Evolutionary conservation across 192 early-diverging fungal species (phyloP).

Genomic region (Coemansia sp.): DNA sequence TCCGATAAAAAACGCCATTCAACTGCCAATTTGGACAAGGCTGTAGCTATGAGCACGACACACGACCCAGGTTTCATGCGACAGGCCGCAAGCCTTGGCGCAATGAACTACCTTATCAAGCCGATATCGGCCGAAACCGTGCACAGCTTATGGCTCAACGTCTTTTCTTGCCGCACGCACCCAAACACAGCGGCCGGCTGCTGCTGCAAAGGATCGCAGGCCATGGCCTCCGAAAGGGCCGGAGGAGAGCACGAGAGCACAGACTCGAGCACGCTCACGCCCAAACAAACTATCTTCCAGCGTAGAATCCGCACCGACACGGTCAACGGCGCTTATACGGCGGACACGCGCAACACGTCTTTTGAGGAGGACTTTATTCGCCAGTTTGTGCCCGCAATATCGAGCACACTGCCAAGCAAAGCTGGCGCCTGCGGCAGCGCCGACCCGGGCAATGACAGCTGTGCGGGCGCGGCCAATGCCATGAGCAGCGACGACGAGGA

Average conservation of each 20-base stretch:
- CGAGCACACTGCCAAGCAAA: constrained; percentile 26
- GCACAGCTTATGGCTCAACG: constrained; percentile 54
- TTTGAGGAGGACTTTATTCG: constrained; percentile 56
- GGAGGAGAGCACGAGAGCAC: constrained; percentile 9
- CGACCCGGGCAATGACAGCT: background rate
- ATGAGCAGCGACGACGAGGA: constrained; percentile 14
- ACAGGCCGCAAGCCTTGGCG: constrained; percentile 46
- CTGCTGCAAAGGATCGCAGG: constrained; percentile 9
- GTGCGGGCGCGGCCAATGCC: background rate
- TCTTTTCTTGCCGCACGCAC: constrained; percentile 47
- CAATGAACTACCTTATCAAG: constrained; percentile 54
- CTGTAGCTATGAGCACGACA: constrained; percentile 53
- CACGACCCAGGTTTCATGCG: constrained; percentile 52
- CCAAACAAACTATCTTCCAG: constrained; percentile 43
- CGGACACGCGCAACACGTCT: constrained; percentile 42
- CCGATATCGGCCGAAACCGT: constrained; percentile 54
- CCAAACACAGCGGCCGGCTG: constrained; percentile 18
- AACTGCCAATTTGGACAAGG: constrained; percentile 6
- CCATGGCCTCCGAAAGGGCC: constrained; percentile 7
- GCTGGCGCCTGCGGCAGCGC: background rate
- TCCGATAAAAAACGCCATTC: background rate
- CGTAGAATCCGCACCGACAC: constrained; percentile 49
- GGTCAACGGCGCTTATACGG: constrained; percentile 32
- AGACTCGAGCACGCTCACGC: constrained; percentile 21
- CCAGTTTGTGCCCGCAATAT: constrained; percentile 51